Evolutionary conservation across 257 asterid genomes (phyloP).

Genomic region (Przewalskia tangutica): DNA sequence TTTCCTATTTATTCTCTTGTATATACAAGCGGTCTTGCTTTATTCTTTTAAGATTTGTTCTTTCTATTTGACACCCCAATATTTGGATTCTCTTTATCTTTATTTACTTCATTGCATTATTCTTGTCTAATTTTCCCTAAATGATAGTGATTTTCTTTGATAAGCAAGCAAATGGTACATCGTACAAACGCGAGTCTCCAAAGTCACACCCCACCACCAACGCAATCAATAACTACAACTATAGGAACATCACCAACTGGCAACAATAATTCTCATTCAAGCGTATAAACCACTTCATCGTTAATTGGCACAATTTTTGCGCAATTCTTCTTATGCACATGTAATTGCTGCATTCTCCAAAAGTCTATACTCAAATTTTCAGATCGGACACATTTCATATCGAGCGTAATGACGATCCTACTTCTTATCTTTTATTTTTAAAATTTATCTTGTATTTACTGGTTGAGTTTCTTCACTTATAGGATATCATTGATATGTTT

Average conservation of each 20-base stretch:
- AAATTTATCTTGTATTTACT: neutral
- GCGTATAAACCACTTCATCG: slow-evolving; percentile 21
- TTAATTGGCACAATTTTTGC: slow-evolving; percentile 23
- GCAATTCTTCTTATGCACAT: slow-evolving; percentile 13
- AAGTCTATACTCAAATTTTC: neutral
- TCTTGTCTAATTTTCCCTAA: neutral
- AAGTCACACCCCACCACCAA: slow-evolving; percentile 91
- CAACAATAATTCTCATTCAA: slow-evolving; percentile 19
- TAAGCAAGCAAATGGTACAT: slow-evolving; percentile 36
- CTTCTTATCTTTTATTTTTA: neutral
- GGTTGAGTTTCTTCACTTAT: neutral
- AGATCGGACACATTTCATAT: neutral
- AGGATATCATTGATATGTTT: neutral
- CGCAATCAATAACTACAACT: slow-evolving; percentile 25
- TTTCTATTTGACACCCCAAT: neutral
- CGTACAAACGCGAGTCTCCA: slow-evolving; percentile 61
- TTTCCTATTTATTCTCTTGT: neutral
- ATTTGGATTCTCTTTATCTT: neutral
- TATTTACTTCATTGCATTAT: neutral
- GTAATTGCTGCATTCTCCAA: slow-evolving; percentile 3
- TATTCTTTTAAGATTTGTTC: neutral
- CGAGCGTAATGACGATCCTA: neutral
- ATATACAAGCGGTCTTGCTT: neutral
- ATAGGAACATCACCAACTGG: slow-evolving; percentile 8
- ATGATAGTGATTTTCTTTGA: neutral